Evolutionary conservation across 352 stramenopile species (phyloP).

Genomic region (Phytophthora fragariaefolia): DNA sequence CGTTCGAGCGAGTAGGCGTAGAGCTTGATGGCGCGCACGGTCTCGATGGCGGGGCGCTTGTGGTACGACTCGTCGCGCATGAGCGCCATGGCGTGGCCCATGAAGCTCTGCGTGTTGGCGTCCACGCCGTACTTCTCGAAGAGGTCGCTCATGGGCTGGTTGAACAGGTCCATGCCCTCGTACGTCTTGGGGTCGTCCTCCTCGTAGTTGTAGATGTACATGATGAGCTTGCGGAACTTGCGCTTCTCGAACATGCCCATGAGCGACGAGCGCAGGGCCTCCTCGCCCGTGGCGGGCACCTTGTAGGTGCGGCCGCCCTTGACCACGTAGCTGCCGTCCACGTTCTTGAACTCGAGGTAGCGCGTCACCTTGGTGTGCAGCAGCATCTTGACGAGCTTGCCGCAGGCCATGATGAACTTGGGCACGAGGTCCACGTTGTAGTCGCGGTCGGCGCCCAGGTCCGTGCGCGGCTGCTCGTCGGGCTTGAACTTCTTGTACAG

Average conservation of each 20-base stretch:
- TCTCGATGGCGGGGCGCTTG: slow-evolving; percentile 89
- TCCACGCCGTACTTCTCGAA: slow-evolving; percentile 99
- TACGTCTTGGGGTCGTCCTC: slow-evolving; percentile 91
- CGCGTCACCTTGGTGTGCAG: slow-evolving; percentile 97
- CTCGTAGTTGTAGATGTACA: slow-evolving; percentile 98
- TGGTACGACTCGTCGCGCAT: slow-evolving; percentile 94
- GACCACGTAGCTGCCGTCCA: slow-evolving; percentile 99
- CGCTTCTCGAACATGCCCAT: slow-evolving; percentile 99
- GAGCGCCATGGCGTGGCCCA: slow-evolving; percentile 99
- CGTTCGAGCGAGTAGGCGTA: slow-evolving; percentile 98
- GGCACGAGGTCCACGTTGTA: slow-evolving; percentile 99
- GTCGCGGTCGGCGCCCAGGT: slow-evolving; percentile 96
- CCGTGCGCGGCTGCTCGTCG: slow-evolving; percentile 59
- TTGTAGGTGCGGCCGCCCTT: slow-evolving; percentile 97
- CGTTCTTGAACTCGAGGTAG: slow-evolving; percentile 99
- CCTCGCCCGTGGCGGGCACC: slow-evolving; percentile 96
- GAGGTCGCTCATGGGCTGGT: slow-evolving; percentile 97
- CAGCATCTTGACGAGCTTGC: slow-evolving; percentile 99
- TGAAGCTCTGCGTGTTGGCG: slow-evolving; percentile 98
- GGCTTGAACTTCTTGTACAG: slow-evolving; percentile 96
- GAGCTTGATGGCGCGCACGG: slow-evolving; percentile 96
- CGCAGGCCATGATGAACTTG: slow-evolving; percentile 99
- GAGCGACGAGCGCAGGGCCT: slow-evolving; percentile 96
- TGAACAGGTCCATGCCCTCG: slow-evolving; percentile 94
- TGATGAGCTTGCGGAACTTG: slow-evolving; percentile 98